A percentile compares a stretch with the other conserved stretches of the same genome.
Conservation (phyloP, 2,329 filamentous ascomycete genomes). For the Botrytis medusae region DNA sequence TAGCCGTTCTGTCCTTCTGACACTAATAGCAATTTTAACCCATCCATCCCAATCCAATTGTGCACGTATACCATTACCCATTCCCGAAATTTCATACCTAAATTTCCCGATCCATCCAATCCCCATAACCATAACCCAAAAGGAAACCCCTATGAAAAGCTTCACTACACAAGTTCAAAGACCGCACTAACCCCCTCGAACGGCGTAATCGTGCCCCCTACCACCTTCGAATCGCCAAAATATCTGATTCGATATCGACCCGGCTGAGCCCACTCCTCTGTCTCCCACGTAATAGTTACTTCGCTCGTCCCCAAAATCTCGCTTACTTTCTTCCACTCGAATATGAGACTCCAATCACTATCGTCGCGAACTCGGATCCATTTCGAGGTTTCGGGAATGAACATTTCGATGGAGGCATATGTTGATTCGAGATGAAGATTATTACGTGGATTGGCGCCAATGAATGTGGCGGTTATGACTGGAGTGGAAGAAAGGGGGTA, state of each 20-base stretch:
- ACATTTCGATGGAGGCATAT: slow-evolving; percentile 72
- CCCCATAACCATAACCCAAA: neutral
- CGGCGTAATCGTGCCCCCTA: slow-evolving; percentile 58
- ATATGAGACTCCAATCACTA: slow-evolving; percentile 80
- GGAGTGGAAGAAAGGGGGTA: slow-evolving; percentile 57
- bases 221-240: slow-evolving; percentile 74
- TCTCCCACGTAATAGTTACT: slow-evolving; percentile 79
- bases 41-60: neutral
- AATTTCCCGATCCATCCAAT: neutral
- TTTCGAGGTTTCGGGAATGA: slow-evolving; percentile 43
- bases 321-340: slow-evolving; percentile 73
- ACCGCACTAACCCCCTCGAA: slow-evolving; percentile 68
- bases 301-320: slow-evolving; percentile 71
- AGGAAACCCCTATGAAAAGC: neutral
- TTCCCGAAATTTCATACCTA: neutral
- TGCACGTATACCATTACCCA: neutral
- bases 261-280: slow-evolving; percentile 55
- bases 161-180: slow-evolving; percentile 42
- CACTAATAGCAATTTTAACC: neutral
- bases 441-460: slow-evolving; percentile 88
- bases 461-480: slow-evolving; percentile 66
- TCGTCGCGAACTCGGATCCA: slow-evolving; percentile 74
- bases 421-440: slow-evolving; percentile 77
- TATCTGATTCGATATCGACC: slow-evolving; percentile 81
- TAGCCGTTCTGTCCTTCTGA: neutral